These are phyloP conservation scores for Akanthomyces dipterigenus DNA, from an alignment of 2,329 filamentous ascomycete genomes.

Conservation along the genomic window DNA sequence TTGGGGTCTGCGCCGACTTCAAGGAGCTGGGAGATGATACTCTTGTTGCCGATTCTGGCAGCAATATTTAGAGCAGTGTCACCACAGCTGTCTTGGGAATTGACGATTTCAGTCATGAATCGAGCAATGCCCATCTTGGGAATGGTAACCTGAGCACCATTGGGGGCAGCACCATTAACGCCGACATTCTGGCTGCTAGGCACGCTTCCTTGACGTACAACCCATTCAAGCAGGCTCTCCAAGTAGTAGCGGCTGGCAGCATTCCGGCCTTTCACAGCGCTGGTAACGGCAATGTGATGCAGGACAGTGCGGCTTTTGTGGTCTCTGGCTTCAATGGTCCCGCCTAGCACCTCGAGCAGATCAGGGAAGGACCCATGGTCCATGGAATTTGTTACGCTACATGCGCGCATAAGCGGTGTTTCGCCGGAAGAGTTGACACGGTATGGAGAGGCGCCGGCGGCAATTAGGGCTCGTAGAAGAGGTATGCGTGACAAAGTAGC, in stretches of 20 bases:
- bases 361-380: constrained; percentile 88
- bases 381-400: constrained; percentile 88
- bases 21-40: constrained; percentile 92
- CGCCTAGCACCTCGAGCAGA: constrained; percentile 78
- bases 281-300: constrained; percentile 94
- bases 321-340: constrained; percentile 86
- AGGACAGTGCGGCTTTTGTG: constrained; percentile 84
- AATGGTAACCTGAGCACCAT: constrained; percentile 33
- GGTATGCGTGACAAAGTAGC: constrained; percentile 83
- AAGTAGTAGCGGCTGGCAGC: constrained; percentile 93
- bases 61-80: constrained; percentile 95
- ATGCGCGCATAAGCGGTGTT: constrained; percentile 87
- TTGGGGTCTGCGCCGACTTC: constrained; percentile 93
- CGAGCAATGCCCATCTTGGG: constrained; percentile 79
- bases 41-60: constrained; percentile 84
- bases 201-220: constrained; percentile 74
- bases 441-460: constrained; percentile 78
- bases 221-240: constrained; percentile 88
- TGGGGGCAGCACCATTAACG: constrained; percentile 26
- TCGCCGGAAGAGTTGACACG: constrained; percentile 85
- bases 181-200: constrained; percentile 43
- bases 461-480: constrained; percentile 72
- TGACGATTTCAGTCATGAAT: constrained; percentile 97
- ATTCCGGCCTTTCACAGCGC: constrained; percentile 87
- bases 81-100: constrained; percentile 85